phyloP scores from a whole-genome alignment of 208 protist species.

The Acanthamoeba castellanii region DNA sequence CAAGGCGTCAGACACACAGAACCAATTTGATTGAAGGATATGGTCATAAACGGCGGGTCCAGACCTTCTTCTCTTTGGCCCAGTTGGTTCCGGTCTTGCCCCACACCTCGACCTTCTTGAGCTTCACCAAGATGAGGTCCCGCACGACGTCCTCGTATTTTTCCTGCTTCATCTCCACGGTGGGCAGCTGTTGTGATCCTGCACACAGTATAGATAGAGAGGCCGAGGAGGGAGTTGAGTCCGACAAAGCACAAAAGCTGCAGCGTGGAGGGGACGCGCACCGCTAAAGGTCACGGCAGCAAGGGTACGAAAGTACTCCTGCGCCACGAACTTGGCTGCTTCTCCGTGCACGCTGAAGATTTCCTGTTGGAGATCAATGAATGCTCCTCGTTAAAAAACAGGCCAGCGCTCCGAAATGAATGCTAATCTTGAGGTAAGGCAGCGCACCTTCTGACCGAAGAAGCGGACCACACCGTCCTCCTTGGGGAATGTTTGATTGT shows the following conservation, averaged over 20 bases:
- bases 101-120: slow-evolving; percentile 69
- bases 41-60: background rate
- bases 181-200: slow-evolving; percentile 52
- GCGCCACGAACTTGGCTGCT: slow-evolving; percentile 83
- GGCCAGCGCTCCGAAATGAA: no score
- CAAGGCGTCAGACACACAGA: background rate
- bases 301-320: slow-evolving; percentile 84
- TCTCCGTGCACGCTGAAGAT: slow-evolving; percentile 81
- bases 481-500: slow-evolving; percentile 33
- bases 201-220: background rate
- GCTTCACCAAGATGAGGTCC: slow-evolving; percentile 62
- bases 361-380: background rate
- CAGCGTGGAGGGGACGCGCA: background rate
- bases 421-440: background rate
- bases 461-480: slow-evolving; percentile 50
- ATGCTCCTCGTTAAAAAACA: background rate
- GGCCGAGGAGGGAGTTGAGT: no score
- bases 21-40: background rate
- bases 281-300: slow-evolving; percentile 76
- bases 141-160: slow-evolving; percentile 74
- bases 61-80: slow-evolving; percentile 27
- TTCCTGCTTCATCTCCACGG: slow-evolving; percentile 70
- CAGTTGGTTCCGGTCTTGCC: slow-evolving; percentile 47
- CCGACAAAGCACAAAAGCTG: background rate
- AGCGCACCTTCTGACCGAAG: slow-evolving; percentile 68